phyloP scores from a whole-genome alignment of 306 rosid genomes.

The Adenanthera pavonina region DNA sequence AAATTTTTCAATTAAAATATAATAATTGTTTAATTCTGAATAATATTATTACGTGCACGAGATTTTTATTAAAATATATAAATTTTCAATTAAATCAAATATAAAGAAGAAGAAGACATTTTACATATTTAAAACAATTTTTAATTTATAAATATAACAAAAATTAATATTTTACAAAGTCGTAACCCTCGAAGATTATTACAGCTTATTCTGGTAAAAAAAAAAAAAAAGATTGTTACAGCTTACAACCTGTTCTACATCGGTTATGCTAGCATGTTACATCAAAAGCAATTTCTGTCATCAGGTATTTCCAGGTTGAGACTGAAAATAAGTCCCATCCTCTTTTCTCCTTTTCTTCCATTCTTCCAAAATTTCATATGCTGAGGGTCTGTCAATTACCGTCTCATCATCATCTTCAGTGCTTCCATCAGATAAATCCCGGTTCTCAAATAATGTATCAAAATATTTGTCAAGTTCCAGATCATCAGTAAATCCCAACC shows the following conservation, averaged over 20 bases:
- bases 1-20: no score
- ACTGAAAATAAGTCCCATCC: constrained; percentile 48
- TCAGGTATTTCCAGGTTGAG: constrained; percentile 42
- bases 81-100: no score
- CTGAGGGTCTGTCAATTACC: constrained; percentile 58
- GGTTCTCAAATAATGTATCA: constrained; percentile 28
- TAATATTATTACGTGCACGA: no score
- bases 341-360: constrained; percentile 78
- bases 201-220: background rate
- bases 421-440: constrained; percentile 43
- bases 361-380: constrained; percentile 64
- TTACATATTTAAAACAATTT: background rate
- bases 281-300: constrained; percentile 15
- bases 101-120: no score
- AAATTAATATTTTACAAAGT: no score
- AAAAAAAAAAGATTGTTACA: background rate
- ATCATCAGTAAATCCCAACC: constrained; percentile 33
- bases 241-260: constrained; percentile 1
- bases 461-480: constrained; percentile 27
- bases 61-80: no score
- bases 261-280: constrained; percentile 4
- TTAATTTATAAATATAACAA: background rate
- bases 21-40: no score
- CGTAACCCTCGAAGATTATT: background rate
- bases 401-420: constrained; percentile 46